These are phyloP conservation scores for Boletus reticuloceps DNA, from an alignment of 768 basidiomycete species.

Conservation along the genomic window DNA sequence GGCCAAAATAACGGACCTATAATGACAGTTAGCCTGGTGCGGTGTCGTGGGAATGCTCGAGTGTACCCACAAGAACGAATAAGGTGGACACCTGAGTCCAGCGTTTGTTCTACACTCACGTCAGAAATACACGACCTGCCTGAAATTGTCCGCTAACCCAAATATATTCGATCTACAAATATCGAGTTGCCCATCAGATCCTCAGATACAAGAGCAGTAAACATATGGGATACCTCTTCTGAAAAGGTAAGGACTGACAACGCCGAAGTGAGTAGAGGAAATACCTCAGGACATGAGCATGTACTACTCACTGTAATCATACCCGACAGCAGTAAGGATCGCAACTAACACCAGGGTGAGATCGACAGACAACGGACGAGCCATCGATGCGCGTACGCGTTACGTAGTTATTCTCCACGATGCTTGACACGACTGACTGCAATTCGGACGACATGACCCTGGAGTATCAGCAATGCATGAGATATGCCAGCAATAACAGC, in stretches of 20 bases:
- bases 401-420: not conserved
- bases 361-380: not conserved
- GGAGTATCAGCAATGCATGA: not conserved
- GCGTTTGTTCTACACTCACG: not conserved
- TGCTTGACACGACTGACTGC: not conserved
- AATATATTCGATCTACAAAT: not conserved
- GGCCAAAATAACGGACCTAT: slow-evolving; percentile 14
- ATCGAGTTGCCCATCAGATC: not conserved
- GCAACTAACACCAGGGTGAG: not conserved
- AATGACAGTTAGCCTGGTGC: not conserved
- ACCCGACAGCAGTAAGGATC: slow-evolving; percentile 3
- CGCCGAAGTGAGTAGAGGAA: not conserved
- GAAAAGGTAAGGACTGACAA: slow-evolving; percentile 9
- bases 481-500: not conserved
- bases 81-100: slow-evolving; percentile 4
- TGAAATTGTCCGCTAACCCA: not conserved
- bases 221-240: not conserved
- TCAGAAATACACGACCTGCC: not conserved
- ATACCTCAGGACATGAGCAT: not conserved
- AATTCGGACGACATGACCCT: not conserved
- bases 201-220: not conserved
- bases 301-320: slow-evolving; percentile 6
- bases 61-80: slow-evolving; percentile 1
- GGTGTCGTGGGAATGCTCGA: too few relatives aligned
- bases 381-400: not conserved